These are phyloP conservation scores for Kingdonia uniflora DNA, from an alignment of 164 flowering plant species.

Conservation along the genomic window DNA sequence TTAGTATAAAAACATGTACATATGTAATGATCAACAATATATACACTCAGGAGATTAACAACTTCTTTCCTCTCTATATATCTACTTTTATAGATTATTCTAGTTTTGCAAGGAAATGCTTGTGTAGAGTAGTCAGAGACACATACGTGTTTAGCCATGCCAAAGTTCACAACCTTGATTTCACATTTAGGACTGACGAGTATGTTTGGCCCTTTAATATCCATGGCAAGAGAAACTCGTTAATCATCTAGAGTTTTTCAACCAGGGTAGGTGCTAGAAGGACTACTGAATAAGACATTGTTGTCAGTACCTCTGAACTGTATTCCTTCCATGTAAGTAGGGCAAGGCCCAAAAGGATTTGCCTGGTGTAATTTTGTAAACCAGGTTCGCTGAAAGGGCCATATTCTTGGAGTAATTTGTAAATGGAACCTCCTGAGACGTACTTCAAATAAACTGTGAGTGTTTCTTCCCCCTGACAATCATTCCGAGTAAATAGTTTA, in stretches of 20 bases:
- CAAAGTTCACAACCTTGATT: conserved; percentile 72
- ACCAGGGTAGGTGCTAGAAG: too few species aligned
- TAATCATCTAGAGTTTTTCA: background rate
- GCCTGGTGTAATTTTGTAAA: conserved; percentile 56
- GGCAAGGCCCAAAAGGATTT: conserved; percentile 71
- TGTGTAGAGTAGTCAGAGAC: too few species aligned
- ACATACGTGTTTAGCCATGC: conserved; percentile 85
- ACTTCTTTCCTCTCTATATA: too few species aligned
- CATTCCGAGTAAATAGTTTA: too few species aligned
- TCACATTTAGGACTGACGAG: conserved; percentile 65
- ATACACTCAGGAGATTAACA: too few species aligned
- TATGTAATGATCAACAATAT: too few species aligned
- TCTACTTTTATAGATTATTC: too few species aligned
- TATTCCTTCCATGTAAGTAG: conserved; percentile 58
- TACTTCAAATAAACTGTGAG: conserved; percentile 61
- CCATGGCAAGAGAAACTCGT: conserved; percentile 28
- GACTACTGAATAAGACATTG: too few species aligned
- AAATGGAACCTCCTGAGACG: conserved; percentile 76
- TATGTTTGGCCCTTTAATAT: conserved; percentile 79
- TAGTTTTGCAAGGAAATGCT: too few species aligned
- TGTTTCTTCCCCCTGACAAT: conserved; percentile 33
- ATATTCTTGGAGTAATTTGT: conserved; percentile 70
- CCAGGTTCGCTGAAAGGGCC: conserved; percentile 55
- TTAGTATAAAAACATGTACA: too few species aligned
- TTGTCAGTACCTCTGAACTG: conserved; percentile 46